Evolutionary conservation across 305 asterid species (phyloP).

Genomic region (Plantago lanceolata): DNA sequence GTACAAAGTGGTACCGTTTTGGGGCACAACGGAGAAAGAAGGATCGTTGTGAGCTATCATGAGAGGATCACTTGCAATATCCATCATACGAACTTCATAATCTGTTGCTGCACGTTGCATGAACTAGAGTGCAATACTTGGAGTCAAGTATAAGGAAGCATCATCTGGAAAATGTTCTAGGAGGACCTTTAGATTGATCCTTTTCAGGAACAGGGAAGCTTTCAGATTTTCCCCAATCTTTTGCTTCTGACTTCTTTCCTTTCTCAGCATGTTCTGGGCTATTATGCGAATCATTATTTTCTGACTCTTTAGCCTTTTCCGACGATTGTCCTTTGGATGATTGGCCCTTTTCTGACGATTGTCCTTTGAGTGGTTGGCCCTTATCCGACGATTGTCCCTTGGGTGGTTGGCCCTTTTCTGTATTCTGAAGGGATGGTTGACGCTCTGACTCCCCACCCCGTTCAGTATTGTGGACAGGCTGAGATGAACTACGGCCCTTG

Average conservation of each 20-base stretch:
- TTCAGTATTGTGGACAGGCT: conserved; percentile 33
- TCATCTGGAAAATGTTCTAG: conserved; percentile 60
- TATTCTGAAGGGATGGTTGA: conserved; percentile 21
- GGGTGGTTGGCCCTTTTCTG: conserved; percentile 19
- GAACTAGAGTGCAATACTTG: conserved; percentile 15
- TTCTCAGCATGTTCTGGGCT: conserved; percentile 28
- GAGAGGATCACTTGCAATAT: conserved; percentile 17
- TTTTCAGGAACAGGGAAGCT: conserved; percentile 47
- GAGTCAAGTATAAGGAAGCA: conserved; percentile 22
- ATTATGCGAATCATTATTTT: conserved; percentile 20
- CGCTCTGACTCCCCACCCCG: not conserved
- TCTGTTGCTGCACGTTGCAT: conserved; percentile 24
- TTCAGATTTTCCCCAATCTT: conserved; percentile 53
- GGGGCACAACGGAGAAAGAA: not conserved
- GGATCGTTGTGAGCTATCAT: conserved; percentile 6
- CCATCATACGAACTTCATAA: conserved; percentile 11
- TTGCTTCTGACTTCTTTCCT: conserved; percentile 36
- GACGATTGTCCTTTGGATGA: conserved; percentile 35
- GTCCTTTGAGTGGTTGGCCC: conserved; percentile 26
- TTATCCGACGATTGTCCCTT: conserved; percentile 43
- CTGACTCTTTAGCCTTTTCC: conserved; percentile 34
- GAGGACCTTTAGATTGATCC: conserved; percentile 37
- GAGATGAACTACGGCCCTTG: conserved; percentile 41
- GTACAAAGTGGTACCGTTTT: not conserved
- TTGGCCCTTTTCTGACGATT: conserved; percentile 33